phyloP scores from a whole-genome alignment of 1,139 yeast genomes.

The Hemisphaericaspora xylofermentans region DNA sequence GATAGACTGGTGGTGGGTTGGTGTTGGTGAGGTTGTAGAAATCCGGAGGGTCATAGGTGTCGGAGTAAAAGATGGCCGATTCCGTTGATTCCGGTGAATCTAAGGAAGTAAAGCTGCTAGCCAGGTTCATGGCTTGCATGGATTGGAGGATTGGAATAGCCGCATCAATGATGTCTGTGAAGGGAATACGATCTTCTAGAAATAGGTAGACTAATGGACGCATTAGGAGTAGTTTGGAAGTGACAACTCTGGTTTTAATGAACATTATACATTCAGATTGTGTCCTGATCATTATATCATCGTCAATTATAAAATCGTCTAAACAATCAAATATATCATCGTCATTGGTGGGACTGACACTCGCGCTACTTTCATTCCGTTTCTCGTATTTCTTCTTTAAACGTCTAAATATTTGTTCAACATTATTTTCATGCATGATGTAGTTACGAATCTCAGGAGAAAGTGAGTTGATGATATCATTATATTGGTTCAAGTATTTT shows the following conservation, averaged over 20 bases:
- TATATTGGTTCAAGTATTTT: constrained; percentile 39
- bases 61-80: constrained; percentile 3
- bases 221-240: constrained; percentile 33
- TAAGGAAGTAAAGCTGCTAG: constrained; percentile 5
- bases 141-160: constrained; percentile 19
- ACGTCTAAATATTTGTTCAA: constrained; percentile 32
- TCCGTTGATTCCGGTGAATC: constrained; percentile 12
- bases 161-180: constrained; percentile 27
- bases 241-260: constrained; percentile 38
- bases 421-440: constrained; percentile 34
- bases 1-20: constrained; percentile 33
- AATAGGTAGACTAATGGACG: constrained; percentile 39
- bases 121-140: neutral
- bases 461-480: constrained; percentile 40
- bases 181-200: constrained; percentile 30
- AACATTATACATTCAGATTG: constrained; percentile 43
- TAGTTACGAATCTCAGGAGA: constrained; percentile 35
- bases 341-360: constrained; percentile 10
- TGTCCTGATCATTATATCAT: constrained; percentile 33
- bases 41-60: constrained; percentile 13
- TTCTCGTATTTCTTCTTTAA: constrained; percentile 27
- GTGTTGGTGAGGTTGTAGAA: constrained; percentile 26
- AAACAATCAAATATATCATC: constrained; percentile 23
- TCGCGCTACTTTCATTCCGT: constrained; percentile 13
- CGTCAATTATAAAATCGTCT: constrained; percentile 37